phyloP scores from a whole-genome alignment of 768 basidiomycete species.

The Fibroporia radiculosa region DNA sequence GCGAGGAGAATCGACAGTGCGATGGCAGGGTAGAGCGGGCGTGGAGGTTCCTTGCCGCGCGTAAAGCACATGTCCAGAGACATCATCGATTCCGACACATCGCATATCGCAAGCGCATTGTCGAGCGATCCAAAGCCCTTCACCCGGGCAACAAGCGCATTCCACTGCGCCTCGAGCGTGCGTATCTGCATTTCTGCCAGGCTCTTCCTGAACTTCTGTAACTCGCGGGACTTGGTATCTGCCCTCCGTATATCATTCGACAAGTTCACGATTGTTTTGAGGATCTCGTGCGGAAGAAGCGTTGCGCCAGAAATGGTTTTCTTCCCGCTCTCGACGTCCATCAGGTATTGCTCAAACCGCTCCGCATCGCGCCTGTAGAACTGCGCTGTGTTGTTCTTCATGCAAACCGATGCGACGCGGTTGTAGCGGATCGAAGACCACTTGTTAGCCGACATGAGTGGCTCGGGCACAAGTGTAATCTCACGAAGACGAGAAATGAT shows the following conservation, averaged over 20 bases:
- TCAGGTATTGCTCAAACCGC: slow-evolving; percentile 52
- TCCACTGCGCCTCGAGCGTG: slow-evolving; percentile 63
- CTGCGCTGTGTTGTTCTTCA: slow-evolving; percentile 45
- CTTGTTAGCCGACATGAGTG: slow-evolving; percentile 51
- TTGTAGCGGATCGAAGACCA: slow-evolving; percentile 52
- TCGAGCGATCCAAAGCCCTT: slow-evolving; percentile 49
- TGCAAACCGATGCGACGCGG: slow-evolving; percentile 54
- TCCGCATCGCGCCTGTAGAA: slow-evolving; percentile 54
- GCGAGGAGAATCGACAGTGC: slow-evolving; percentile 62
- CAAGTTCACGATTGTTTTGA: slow-evolving; percentile 28
- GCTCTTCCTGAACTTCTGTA: slow-evolving; percentile 23
- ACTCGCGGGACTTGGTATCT: slow-evolving; percentile 5
- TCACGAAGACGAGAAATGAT: slow-evolving; percentile 50
- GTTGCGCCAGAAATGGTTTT: slow-evolving; percentile 57
- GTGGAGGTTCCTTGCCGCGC: neutral
- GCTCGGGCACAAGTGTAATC: slow-evolving; percentile 41
- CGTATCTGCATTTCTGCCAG: slow-evolving; percentile 29
- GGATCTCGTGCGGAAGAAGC: slow-evolving; percentile 56
- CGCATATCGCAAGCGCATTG: slow-evolving; percentile 60
- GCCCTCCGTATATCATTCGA: neutral
- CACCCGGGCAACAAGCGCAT: slow-evolving; percentile 43
- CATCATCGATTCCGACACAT: slow-evolving; percentile 74
- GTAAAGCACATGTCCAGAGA: slow-evolving; percentile 4
- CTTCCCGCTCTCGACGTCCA: slow-evolving; percentile 47
- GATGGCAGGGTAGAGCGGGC: slow-evolving; percentile 55